Percentiles rank a stretch among this genome's conserved stretches.
These are phyloP conservation scores for Yarrowia phangngaensis DNA, from an alignment of 805 yeast species.

Conservation along the genomic window DNA sequence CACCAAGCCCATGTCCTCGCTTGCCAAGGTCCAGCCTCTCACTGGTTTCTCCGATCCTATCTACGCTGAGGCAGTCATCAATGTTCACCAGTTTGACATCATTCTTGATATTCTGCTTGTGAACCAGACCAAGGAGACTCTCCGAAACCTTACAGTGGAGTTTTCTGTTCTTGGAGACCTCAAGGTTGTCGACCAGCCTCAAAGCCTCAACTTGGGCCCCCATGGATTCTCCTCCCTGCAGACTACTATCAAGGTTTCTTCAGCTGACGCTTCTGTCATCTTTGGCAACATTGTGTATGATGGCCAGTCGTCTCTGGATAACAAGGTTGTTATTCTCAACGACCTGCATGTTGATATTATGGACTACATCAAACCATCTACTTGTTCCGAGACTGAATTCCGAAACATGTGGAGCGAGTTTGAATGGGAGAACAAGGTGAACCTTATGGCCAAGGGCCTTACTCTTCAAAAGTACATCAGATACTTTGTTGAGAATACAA, in stretches of 20 bases:
- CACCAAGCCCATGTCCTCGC: conserved; percentile 45
- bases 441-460: conserved; percentile 46
- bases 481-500: conserved; percentile 72
- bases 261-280: conserved; percentile 97
- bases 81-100: conserved; percentile 95
- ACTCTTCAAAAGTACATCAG: conserved; percentile 77
- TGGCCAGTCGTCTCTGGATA: conserved; percentile 88
- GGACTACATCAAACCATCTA: conserved; percentile 97
- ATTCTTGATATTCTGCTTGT: conserved; percentile 89
- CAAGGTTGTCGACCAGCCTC: conserved; percentile 88
- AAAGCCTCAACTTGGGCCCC: conserved; percentile 89
- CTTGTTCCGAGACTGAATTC: conserved; percentile 81
- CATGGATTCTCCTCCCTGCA: conserved; percentile 91
- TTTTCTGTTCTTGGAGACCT: conserved; percentile 95
- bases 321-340: conserved; percentile 83
- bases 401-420: conserved; percentile 98
- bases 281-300: conserved; percentile 96
- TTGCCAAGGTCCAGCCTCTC: conserved; percentile 82
- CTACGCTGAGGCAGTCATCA: conserved; percentile 94
- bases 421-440: conserved; percentile 98
- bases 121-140: conserved; percentile 82
- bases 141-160: conserved; percentile 87
- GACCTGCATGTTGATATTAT: conserved; percentile 94
- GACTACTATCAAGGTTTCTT: conserved; percentile 86
- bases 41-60: conserved; percentile 99